Conservation (phyloP, 169 alveolate genomes). For the Eimeria mitis region DNA sequence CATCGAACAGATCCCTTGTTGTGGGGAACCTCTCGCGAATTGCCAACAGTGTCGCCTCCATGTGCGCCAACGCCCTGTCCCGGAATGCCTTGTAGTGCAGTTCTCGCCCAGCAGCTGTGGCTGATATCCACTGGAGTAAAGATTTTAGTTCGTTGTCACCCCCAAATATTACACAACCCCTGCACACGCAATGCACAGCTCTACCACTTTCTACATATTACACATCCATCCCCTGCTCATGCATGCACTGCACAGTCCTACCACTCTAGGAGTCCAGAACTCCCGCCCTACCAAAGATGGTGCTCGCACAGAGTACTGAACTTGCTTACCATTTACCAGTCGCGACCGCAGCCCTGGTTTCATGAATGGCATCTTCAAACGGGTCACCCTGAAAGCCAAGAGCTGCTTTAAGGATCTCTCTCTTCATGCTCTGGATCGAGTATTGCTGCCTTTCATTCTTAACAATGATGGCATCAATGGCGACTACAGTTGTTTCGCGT, state of each 20-base stretch:
- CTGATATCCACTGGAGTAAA: conserved; percentile 14
- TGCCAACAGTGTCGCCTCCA: not conserved
- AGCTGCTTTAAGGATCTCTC: conserved; percentile 70
- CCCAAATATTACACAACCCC: conserved; percentile 12
- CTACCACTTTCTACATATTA: not conserved
- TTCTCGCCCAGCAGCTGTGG: conserved; percentile 14
- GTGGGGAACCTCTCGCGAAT: conserved; percentile 25
- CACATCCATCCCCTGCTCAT: conserved; percentile 36
- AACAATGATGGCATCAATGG: conserved; percentile 54
- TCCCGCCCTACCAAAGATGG: not conserved
- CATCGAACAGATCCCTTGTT: conserved; percentile 16
- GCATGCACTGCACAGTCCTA: not conserved
- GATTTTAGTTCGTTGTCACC: conserved; percentile 14
- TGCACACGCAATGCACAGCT: not conserved
- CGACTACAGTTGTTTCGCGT: conserved; percentile 60
- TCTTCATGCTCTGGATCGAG: not conserved
- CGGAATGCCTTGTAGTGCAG: conserved; percentile 40
- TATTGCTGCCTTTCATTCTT: conserved; percentile 25
- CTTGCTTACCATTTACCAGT: conserved; percentile 63
- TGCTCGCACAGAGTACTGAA: not conserved
- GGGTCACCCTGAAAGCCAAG: conserved; percentile 80
- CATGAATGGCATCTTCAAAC: conserved; percentile 5
- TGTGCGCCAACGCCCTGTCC: not conserved
- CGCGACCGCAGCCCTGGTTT: conserved; percentile 23
- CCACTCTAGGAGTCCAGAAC: not conserved